Evolutionary conservation across 1,284 basidiomycete species (phyloP).

Genomic region (Papiliotrema terrestris): DNA sequence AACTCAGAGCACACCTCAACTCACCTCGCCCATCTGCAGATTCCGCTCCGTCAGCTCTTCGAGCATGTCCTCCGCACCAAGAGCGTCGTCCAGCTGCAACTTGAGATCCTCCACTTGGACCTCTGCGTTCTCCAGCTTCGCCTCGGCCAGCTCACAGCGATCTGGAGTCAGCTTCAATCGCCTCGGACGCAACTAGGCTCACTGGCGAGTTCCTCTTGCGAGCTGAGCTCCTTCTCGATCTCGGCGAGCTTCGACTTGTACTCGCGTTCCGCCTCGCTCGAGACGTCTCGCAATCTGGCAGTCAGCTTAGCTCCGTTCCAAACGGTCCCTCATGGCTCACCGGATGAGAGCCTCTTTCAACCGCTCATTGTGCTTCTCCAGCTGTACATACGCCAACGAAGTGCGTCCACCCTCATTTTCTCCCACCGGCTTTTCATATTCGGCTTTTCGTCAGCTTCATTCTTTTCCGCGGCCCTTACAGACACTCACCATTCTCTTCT

Average conservation of each 20-base stretch:
- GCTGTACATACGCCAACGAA: conserved; percentile 76
- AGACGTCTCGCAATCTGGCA: conserved; percentile 74
- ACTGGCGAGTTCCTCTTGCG: conserved; percentile 46
- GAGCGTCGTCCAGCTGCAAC: conserved; percentile 87
- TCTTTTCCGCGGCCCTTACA: conserved; percentile 5
- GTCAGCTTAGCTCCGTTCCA: conserved; percentile 2
- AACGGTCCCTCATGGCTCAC: conserved; percentile 48
- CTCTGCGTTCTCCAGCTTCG: conserved; percentile 80
- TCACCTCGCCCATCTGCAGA: conserved; percentile 78
- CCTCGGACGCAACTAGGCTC: conserved; percentile 3
- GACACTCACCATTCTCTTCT: conserved; percentile 51
- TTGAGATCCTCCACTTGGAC: conserved; percentile 91
- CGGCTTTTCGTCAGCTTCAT: conserved; percentile 25
- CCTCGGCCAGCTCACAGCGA: conserved; percentile 71
- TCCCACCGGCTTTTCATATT: conserved; percentile 50
- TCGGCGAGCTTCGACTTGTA: conserved; percentile 76
- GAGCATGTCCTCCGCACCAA: conserved; percentile 93
- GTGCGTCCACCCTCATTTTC: conserved; percentile 55
- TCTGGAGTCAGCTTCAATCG: conserved; percentile 51
- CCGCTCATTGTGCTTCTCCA: conserved; percentile 94
- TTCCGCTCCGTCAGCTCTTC: conserved; percentile 95
- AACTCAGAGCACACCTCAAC: conserved; percentile 6
- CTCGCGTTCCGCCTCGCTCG: conserved; percentile 81
- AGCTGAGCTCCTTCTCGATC: conserved; percentile 77
- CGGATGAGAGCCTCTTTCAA: conserved; percentile 88